Conservation (phyloP, 164 flowering plant species). For the Aristolochia fimbriata region DNA sequence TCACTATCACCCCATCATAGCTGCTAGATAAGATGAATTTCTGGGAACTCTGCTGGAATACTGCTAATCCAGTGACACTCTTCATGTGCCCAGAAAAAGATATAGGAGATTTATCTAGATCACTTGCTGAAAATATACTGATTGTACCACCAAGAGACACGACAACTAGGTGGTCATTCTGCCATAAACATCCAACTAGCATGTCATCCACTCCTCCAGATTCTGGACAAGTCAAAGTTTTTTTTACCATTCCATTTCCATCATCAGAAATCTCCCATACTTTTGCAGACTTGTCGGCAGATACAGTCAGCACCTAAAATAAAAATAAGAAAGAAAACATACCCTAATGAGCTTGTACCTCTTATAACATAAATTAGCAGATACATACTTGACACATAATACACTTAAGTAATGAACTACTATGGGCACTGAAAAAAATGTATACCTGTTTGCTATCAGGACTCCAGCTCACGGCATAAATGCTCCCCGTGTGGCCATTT, state of each 20-base stretch:
- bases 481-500: conserved; percentile 89
- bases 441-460: conserved; percentile 74
- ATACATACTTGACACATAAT: neutral
- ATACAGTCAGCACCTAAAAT: conserved; percentile 76
- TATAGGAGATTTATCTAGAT: conserved; percentile 63
- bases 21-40: conserved; percentile 66
- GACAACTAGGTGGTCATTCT: conserved; percentile 71
- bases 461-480: conserved; percentile 98
- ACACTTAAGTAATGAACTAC: neutral
- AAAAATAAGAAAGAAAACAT: neutral
- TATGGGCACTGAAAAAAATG: neutral
- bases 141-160: conserved; percentile 93
- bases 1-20: conserved; percentile 82
- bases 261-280: conserved; percentile 79
- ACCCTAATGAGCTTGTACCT: neutral
- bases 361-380: neutral
- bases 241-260: conserved; percentile 59
- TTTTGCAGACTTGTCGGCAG: conserved; percentile 97
- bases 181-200: conserved; percentile 98
- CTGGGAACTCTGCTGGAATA: conserved; percentile 40
- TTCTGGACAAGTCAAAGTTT: conserved; percentile 55
- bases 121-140: conserved; percentile 63
- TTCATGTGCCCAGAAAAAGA: conserved; percentile 88
- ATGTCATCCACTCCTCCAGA: conserved; percentile 94
- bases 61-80: conserved; percentile 50